Conservation (phyloP, 2,329 filamentous ascomycete species). For the Claviceps maximensis region DNA sequence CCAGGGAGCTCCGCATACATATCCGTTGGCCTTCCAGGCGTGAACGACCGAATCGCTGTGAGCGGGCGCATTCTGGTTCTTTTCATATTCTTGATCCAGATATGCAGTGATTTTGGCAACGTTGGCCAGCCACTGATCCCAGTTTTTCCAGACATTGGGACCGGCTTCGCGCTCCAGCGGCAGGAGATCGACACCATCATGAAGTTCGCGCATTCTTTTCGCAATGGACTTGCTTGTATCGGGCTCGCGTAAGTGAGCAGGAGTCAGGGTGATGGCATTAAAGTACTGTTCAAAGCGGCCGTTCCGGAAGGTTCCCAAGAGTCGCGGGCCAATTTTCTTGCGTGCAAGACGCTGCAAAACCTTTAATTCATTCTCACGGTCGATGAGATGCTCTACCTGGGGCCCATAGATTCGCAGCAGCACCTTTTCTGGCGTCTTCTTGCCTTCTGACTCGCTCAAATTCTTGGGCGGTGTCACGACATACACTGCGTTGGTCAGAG, state of each 20-base stretch:
- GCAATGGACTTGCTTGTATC: conserved; percentile 87
- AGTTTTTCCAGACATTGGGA: conserved; percentile 79
- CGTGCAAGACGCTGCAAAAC: conserved; percentile 76
- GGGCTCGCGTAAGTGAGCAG: conserved; percentile 61
- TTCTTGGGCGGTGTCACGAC: conserved; percentile 72
- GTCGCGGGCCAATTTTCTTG: conserved; percentile 83
- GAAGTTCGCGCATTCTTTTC: conserved; percentile 92
- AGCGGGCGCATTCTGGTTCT: conserved; percentile 14
- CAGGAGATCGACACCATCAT: conserved; percentile 82
- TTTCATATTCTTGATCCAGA: conserved; percentile 45
- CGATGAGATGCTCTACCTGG: conserved; percentile 90
- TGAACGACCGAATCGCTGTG: conserved; percentile 20
- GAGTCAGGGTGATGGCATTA: conserved; percentile 67
- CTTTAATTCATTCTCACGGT: conserved; percentile 76
- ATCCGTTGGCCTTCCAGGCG: conserved; percentile 55
- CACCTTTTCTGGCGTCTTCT: conserved; percentile 49
- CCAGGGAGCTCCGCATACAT: conserved; percentile 80
- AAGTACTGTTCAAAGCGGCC: conserved; percentile 94
- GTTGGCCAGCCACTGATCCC: conserved; percentile 77
- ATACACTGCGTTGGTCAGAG: conserved; percentile 92
- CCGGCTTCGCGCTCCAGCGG: conserved; percentile 65
- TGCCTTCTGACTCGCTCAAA: conserved; percentile 28
- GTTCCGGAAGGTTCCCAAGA: conserved; percentile 86
- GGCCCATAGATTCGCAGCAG: conserved; percentile 87
- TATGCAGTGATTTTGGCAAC: conserved; percentile 45